These are phyloP conservation scores for Eucalyptus regnans DNA, from an alignment of 345 rosid genomes.

Conservation along the genomic window DNA sequence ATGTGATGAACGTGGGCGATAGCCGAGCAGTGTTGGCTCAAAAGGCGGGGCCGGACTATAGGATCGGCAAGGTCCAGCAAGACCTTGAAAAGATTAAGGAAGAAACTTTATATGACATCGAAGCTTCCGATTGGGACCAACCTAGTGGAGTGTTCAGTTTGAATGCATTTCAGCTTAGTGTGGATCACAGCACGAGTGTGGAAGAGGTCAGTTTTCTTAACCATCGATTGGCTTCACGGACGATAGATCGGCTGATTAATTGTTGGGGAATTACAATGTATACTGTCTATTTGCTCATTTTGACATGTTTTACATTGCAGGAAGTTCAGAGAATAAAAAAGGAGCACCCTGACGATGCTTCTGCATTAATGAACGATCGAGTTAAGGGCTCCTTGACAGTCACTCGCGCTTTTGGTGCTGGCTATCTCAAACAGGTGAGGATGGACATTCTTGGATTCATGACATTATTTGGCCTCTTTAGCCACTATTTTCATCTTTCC, in stretches of 20 bases:
- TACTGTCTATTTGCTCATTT: background rate
- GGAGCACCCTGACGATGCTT: conserved; percentile 77
- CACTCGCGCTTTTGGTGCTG: conserved; percentile 95
- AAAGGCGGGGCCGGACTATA: conserved; percentile 50
- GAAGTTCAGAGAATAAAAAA: conserved; percentile 74
- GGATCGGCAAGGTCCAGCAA: conserved; percentile 57
- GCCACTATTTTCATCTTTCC: background rate
- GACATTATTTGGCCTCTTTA: background rate
- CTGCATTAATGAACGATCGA: conserved; percentile 61
- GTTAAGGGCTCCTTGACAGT: conserved; percentile 94
- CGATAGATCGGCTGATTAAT: background rate
- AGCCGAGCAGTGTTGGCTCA: conserved; percentile 88
- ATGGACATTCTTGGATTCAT: background rate
- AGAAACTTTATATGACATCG: conserved; percentile 66
- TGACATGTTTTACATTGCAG: conserved; percentile 15
- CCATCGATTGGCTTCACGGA: background rate
- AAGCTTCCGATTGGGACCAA: conserved; percentile 25
- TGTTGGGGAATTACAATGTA: background rate
- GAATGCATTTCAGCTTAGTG: conserved; percentile 55
- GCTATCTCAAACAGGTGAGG: conserved; percentile 81
- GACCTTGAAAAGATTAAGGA: conserved; percentile 86
- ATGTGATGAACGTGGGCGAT: conserved; percentile 93
- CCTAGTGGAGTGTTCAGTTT: conserved; percentile 11
- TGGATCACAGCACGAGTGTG: conserved; percentile 81
- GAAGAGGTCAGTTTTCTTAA: conserved; percentile 45